Evolutionary conservation across 805 yeast species (phyloP).

Genomic region (Ogataea pilisensis): DNA sequence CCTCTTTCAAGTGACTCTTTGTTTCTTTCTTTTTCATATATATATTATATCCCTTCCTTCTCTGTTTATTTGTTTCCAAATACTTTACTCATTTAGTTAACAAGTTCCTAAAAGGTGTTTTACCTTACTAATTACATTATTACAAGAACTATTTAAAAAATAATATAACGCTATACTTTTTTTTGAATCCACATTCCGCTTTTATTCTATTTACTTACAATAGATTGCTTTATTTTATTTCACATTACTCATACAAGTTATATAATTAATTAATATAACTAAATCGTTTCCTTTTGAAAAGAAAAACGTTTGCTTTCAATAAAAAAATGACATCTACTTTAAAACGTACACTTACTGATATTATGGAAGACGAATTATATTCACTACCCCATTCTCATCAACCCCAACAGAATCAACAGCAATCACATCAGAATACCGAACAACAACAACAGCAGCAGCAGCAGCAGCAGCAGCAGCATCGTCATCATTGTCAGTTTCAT

Average conservation of each 20-base stretch:
- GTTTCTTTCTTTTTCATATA: not conserved
- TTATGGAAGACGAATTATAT: slow-evolving; percentile 30
- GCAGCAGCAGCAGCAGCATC: not conserved
- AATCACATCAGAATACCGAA: slow-evolving; percentile 1
- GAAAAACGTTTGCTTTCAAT: too few relatives aligned
- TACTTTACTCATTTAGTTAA: too few relatives aligned
- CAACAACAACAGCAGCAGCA: not conserved
- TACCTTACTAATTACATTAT: too few relatives aligned
- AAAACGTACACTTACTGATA: slow-evolving; percentile 30
- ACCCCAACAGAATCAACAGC: slow-evolving; percentile 11
- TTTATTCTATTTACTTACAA: too few relatives aligned
- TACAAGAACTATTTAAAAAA: too few relatives aligned
- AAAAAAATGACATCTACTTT: slow-evolving; percentile 25
- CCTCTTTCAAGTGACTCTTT: not conserved
- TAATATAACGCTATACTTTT: too few relatives aligned
- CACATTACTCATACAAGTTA: too few relatives aligned
- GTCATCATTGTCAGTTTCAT: too few relatives aligned
- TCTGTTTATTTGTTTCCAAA: not conserved
- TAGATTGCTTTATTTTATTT: too few relatives aligned
- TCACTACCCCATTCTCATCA: slow-evolving; percentile 15
- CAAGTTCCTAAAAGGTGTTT: too few relatives aligned
- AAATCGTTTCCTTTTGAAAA: too few relatives aligned
- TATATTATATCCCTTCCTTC: not conserved
- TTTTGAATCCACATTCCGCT: too few relatives aligned
- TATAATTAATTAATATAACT: not conserved